Percentiles rank a stretch among this genome's conserved stretches.
These are phyloP conservation scores for Rhizopogon rudus DNA, from an alignment of 768 basidiomycete genomes.

Conservation along the genomic window DNA sequence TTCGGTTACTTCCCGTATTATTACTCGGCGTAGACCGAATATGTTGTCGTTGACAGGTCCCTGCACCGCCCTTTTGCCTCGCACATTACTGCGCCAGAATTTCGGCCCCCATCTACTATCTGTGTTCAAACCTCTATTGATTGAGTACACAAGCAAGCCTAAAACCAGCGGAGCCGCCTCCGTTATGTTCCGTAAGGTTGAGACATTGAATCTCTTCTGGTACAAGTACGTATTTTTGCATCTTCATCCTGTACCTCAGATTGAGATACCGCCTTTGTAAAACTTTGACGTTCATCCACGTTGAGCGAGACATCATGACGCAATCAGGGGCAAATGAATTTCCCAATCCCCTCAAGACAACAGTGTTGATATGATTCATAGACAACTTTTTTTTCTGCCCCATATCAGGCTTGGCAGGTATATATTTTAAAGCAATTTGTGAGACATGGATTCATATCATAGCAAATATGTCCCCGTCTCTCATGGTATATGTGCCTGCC, in stretches of 20 bases:
- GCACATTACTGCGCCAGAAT: background rate
- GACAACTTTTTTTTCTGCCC: background rate
- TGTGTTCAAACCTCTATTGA: background rate
- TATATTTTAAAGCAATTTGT: background rate
- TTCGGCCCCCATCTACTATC: background rate
- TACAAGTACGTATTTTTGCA: background rate
- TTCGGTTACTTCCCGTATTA: background rate
- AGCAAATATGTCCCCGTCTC: background rate
- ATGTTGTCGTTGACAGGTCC: background rate
- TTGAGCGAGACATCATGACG: background rate
- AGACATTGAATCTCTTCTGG: background rate
- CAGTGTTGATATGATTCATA: background rate
- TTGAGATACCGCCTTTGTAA: no score
- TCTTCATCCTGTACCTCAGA: background rate
- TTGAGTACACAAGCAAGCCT: background rate
- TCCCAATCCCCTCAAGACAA: no score
- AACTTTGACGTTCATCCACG: no score
- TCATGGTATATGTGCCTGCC: conserved; percentile 5
- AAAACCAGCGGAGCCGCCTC: background rate
- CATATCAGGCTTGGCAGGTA: background rate
- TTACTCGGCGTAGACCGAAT: background rate
- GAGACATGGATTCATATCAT: background rate
- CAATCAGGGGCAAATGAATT: background rate
- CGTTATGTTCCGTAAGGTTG: no score
- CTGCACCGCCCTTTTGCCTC: background rate